Evolutionary conservation across 768 basidiomycete species (phyloP).

Genomic region (Boletus fagicola): DNA sequence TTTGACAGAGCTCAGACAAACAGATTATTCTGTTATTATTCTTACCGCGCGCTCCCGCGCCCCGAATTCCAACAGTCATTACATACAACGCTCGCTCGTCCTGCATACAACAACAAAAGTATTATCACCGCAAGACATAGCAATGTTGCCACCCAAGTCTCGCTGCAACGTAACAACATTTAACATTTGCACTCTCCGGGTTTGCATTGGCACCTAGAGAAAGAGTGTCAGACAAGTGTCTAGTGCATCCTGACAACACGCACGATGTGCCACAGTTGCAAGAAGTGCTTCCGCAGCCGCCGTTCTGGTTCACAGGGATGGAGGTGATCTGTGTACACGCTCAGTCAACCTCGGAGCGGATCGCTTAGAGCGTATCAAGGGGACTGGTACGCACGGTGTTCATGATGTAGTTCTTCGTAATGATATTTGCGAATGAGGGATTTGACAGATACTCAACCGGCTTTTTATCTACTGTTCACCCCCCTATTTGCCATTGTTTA

Average conservation of each 20-base stretch:
- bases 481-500: background rate
- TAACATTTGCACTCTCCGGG: background rate
- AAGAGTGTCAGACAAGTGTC: background rate
- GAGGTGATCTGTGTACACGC: background rate
- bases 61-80: too few species aligned
- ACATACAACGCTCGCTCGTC: background rate
- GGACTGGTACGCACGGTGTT: background rate
- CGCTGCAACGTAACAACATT: background rate
- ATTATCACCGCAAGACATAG: too few species aligned
- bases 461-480: background rate
- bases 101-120: background rate
- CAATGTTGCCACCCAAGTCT: too few species aligned
- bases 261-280: conserved; percentile 1
- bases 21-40: too few species aligned
- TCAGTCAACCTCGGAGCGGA: background rate
- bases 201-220: background rate
- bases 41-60: too few species aligned
- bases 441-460: too few species aligned
- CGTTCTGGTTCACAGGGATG: conserved; percentile 9
- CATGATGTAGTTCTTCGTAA: conserved; percentile 3
- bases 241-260: background rate
- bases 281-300: background rate
- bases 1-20: too few species aligned
- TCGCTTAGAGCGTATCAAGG: background rate
- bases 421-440: background rate